Evolutionary conservation across 176 grass and related monocot species (phyloP), one percentile per base, ranked within the genome.

Genomic region (Oryza australiensis): DNA sequence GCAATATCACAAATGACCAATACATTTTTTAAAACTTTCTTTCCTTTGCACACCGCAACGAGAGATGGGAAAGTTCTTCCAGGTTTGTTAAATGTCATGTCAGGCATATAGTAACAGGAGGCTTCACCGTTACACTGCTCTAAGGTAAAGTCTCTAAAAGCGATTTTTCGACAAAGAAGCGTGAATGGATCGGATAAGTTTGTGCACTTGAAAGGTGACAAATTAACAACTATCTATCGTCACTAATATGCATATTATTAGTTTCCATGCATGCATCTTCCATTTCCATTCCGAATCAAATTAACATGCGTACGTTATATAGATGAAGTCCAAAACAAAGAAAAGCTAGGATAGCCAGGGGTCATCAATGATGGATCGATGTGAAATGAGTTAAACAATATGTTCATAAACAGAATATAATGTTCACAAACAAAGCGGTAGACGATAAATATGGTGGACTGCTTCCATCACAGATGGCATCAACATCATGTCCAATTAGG

Each of bases 51-150:
- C 41, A 32, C 73, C 45, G 12, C 59, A 16, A 24, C 33, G 34
- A 35, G 63, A 23, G 32, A 65, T 73, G 55, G 55, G 66, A 78
- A 86, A 86, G 78, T 78, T 73, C 0, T 79, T 64, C 72, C 13
- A 79, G 84, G 84, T 86, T 86, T 86, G 88, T 86, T 90, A 90
- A 79, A 70, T 74, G 88, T 90, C 88, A 86, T 70, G 84, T 90
- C 84, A 74, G 45, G 33, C 74, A 40, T 24, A 66, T 62, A 73
- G 42, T 82, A 86, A 62, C 74, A 68, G 0, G 74, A 86, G 68
- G 76, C 88, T 90, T 90, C 88, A 90, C 84, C 79, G 79, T 90
- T 86, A 90, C 88, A 90, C 67, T 28, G 60, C 12, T 49, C 88
- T 69, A 86, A 60, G 83, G 73, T 79, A 83, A 86, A 63, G 80